A percentile compares a stretch with the other conserved stretches of the same genome.
phyloP scores from a whole-genome alignment of 2,329 filamentous ascomycete genomes.

The Trichophyton simii region DNA sequence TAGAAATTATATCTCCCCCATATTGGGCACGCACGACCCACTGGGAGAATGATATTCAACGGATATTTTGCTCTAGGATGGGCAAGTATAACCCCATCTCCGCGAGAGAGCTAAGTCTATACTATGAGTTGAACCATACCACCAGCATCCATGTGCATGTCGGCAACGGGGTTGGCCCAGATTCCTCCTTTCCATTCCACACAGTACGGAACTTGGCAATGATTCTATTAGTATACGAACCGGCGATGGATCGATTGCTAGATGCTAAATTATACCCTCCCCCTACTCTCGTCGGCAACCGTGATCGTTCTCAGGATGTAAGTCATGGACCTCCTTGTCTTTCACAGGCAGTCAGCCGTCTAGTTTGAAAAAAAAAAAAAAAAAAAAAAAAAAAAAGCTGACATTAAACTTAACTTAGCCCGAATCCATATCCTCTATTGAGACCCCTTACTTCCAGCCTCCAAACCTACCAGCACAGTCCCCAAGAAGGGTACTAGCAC shows the following conservation, averaged over 20 bases:
- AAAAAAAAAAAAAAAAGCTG: neutral
- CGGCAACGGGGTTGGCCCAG: conserved; percentile 9
- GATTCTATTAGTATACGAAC: conserved; percentile 14
- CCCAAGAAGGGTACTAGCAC: conserved; percentile 4
- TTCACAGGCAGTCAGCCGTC: neutral
- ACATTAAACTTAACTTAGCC: neutral
- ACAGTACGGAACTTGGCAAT: conserved; percentile 14
- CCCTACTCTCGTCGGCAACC: neutral
- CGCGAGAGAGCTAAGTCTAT: conserved; percentile 7
- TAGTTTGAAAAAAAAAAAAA: neutral
- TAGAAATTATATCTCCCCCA: conserved; percentile 13
- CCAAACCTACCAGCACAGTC: conserved; percentile 9
- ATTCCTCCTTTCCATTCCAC: conserved; percentile 10
- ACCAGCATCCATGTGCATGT: conserved; percentile 13
- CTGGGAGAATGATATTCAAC: conserved; percentile 13
- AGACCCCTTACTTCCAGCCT: conserved; percentile 11
- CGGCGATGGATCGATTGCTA: conserved; percentile 11
- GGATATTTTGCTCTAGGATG: conserved; percentile 9
- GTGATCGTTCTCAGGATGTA: neutral
- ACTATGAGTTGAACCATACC: conserved; percentile 10
- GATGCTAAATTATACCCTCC: neutral
- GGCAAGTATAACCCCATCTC: conserved; percentile 10
- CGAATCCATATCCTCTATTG: conserved; percentile 7
- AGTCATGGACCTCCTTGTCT: neutral
- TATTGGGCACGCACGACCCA: conserved; percentile 5